Percentiles rank a stretch among this genome's conserved stretches.
Evolutionary conservation across 495 filamentous ascomycete species (phyloP).

Genomic region (Penicillium psychrofluorescens): DNA sequence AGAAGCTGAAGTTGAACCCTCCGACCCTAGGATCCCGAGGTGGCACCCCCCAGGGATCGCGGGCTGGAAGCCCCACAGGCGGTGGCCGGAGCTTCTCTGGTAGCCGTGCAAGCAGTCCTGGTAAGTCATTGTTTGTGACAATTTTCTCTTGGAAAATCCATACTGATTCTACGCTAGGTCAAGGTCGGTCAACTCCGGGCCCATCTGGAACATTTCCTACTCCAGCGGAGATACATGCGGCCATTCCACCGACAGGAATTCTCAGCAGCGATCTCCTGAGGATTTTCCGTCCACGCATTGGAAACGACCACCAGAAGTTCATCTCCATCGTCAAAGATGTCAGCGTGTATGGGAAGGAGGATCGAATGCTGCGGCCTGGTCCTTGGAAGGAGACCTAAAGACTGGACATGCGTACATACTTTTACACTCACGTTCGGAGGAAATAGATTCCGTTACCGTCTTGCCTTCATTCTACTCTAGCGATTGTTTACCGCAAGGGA

Average conservation of each 20-base stretch:
- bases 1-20: constrained; percentile 59
- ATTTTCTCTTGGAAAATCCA: neutral
- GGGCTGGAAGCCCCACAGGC: constrained; percentile 43
- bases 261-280: constrained; percentile 53
- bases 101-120: constrained; percentile 35
- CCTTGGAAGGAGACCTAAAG: constrained; percentile 24
- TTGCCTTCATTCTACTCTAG: too few relatives aligned
- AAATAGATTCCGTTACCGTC: too few relatives aligned
- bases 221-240: constrained; percentile 62
- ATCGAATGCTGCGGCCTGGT: constrained; percentile 34
- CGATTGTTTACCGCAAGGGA: neutral
- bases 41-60: constrained; percentile 50
- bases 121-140: constrained; percentile 9
- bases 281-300: constrained; percentile 54
- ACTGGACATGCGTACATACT: neutral
- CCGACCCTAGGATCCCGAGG: constrained; percentile 39
- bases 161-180: constrained; percentile 12
- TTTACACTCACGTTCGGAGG: too few relatives aligned
- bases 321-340: constrained; percentile 43
- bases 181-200: constrained; percentile 27
- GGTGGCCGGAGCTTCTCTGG: constrained; percentile 19
- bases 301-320: constrained; percentile 37
- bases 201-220: constrained; percentile 42
- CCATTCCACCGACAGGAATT: constrained; percentile 62
- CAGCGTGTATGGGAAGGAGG: constrained; percentile 39